Conservation (phyloP, 2,329 filamentous ascomycete species). For the Beauveria bassiana region DNA sequence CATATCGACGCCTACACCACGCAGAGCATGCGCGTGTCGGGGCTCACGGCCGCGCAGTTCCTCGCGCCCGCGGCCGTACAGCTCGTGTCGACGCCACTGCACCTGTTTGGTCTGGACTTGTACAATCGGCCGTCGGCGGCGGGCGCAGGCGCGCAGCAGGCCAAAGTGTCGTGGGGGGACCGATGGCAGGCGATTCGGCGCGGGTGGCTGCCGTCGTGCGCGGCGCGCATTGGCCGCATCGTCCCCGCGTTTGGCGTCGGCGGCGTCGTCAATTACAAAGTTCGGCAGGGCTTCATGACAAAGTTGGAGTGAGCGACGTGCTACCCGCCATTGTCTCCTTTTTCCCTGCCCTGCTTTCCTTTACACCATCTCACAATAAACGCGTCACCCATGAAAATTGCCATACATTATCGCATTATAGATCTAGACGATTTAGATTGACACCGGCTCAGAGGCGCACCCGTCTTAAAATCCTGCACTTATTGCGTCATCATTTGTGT, state of each 20-base stretch:
- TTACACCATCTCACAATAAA: background rate
- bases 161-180: conserved; percentile 40
- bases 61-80: conserved; percentile 72
- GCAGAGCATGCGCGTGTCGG: conserved; percentile 35
- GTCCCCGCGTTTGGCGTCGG: conserved; percentile 84
- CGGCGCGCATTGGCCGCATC: conserved; percentile 75
- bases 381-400: background rate
- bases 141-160: conserved; percentile 21
- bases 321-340: background rate
- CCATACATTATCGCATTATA: background rate
- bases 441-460: background rate
- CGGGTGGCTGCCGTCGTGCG: conserved; percentile 68
- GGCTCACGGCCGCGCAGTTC: conserved; percentile 68
- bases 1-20: conserved; percentile 40
- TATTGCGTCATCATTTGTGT: background rate
- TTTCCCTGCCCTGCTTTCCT: background rate
- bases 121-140: conserved; percentile 59
- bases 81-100: conserved; percentile 71
- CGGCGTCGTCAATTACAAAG: conserved; percentile 73
- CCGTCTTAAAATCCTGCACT: background rate
- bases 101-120: conserved; percentile 76
- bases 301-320: conserved; percentile 33
- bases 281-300: conserved; percentile 61
- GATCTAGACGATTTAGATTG: background rate
- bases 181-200: conserved; percentile 59